phyloP scores from a whole-genome alignment of 106 monocot genomes.

The Amphibolis antarctica region DNA sequence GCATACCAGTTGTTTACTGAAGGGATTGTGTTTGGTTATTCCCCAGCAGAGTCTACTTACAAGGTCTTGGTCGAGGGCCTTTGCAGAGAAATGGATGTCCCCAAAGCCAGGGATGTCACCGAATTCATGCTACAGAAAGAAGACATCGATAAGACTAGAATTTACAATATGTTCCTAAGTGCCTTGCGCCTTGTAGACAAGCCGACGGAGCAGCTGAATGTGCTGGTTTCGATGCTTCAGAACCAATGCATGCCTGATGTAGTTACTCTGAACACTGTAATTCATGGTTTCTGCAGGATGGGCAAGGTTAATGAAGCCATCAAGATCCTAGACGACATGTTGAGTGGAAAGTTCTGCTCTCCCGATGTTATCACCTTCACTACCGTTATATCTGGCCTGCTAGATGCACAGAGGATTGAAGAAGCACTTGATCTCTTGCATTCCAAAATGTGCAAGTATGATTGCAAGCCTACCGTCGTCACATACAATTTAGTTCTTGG shows the following conservation, averaged over 20 bases:
- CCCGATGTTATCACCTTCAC: conserved; percentile 91
- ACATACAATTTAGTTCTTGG: conserved; percentile 57
- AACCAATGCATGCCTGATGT: conserved; percentile 60
- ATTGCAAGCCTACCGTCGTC: conserved; percentile 51
- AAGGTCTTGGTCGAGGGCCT: conserved; percentile 62
- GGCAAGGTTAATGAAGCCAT: conserved; percentile 53
- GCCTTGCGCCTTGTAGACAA: conserved; percentile 43
- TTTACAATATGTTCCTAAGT: conserved; percentile 67
- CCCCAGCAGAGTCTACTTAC: conserved; percentile 45
- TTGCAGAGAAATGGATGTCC: conserved; percentile 49
- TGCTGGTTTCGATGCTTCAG: conserved; percentile 77
- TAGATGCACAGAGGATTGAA: conserved; percentile 37
- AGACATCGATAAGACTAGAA: conserved; percentile 35
- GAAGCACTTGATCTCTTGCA: conserved; percentile 57
- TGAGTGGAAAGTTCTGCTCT: conserved; percentile 56
- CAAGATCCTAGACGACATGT: conserved; percentile 75
- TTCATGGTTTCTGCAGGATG: conserved; percentile 79
- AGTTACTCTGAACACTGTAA: conserved; percentile 78
- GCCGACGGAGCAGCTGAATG: conserved; percentile 73
- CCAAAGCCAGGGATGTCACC: conserved; percentile 58
- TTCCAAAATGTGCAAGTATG: conserved; percentile 24
- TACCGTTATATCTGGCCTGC: conserved; percentile 43
- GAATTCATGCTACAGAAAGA: conserved; percentile 44
- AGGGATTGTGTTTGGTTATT: conserved; percentile 57
- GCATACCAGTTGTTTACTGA: conserved; percentile 79